These are phyloP conservation scores for Dorcoceras hygrometricum DNA, from an alignment of 257 asterid species.

Conservation along the genomic window DNA sequence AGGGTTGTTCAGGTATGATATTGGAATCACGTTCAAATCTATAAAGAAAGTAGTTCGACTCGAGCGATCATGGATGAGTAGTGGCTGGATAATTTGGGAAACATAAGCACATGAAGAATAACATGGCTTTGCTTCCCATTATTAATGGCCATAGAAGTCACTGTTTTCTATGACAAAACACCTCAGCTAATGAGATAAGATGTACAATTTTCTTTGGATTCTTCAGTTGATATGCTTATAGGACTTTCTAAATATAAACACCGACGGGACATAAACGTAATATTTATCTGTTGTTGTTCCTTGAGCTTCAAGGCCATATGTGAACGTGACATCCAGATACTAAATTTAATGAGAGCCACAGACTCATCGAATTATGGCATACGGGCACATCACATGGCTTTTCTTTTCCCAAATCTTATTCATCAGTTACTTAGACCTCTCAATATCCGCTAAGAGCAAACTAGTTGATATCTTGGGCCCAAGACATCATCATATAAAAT, in stretches of 20 bases:
- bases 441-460: background rate
- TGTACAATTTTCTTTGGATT: background rate
- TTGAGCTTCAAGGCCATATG: background rate
- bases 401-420: background rate
- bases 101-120: conserved; percentile 15
- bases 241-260: background rate
- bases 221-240: background rate
- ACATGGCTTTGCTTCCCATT: background rate
- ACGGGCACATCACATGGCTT: background rate
- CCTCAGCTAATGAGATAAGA: background rate
- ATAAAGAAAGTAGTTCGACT: background rate
- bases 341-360: too few species aligned
- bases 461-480: background rate
- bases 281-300: too few species aligned
- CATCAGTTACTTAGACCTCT: background rate
- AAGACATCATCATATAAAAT: background rate
- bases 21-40: too few species aligned
- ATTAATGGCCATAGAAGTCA: background rate
- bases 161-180: background rate
- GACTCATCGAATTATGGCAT: background rate
- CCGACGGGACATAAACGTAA: background rate
- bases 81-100: background rate
- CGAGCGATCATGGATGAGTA: background rate
- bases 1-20: too few species aligned
- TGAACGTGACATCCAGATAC: background rate